A percentile compares a stretch with the other conserved stretches of the same genome.
Evolutionary conservation across 2,329 filamentous ascomycete species (phyloP).

Genomic region (Phialophora chinensis): DNA sequence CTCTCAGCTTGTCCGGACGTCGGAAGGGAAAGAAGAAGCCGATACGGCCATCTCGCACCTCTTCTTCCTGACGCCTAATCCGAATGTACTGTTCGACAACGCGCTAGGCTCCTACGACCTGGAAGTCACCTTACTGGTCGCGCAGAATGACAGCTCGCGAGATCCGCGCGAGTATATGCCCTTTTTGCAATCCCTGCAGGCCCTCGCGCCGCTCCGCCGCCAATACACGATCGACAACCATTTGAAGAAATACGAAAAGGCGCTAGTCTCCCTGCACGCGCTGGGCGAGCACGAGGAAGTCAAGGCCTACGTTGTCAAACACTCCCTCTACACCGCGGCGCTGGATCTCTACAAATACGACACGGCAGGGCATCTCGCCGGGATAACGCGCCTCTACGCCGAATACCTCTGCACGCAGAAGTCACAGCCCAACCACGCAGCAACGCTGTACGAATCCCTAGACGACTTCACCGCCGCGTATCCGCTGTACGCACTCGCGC

Average conservation of each 20-base stretch:
- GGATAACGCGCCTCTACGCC: slow-evolving; percentile 80
- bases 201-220: slow-evolving; percentile 71
- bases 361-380: slow-evolving; percentile 61
- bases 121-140: slow-evolving; percentile 85
- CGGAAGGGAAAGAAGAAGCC: slow-evolving; percentile 63
- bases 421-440: slow-evolving; percentile 83
- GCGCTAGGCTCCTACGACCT: slow-evolving; percentile 90
- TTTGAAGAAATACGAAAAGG: slow-evolving; percentile 76
- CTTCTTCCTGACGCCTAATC: slow-evolving; percentile 86
- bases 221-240: slow-evolving; percentile 89
- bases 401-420: slow-evolving; percentile 70
- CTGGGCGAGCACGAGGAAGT: slow-evolving; percentile 79
- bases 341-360: slow-evolving; percentile 86
- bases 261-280: slow-evolving; percentile 75
- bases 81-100: slow-evolving; percentile 88
- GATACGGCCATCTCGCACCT: slow-evolving; percentile 95
- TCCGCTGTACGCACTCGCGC: slow-evolving; percentile 80
- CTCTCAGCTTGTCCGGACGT: slow-evolving; percentile 65
- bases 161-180: slow-evolving; percentile 95
- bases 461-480: slow-evolving; percentile 75
- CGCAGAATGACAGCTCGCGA: slow-evolving; percentile 86
- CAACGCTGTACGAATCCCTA: slow-evolving; percentile 86
- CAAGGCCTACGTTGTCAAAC: slow-evolving; percentile 76
- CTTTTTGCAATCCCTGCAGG: slow-evolving; percentile 86
- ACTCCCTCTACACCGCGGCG: slow-evolving; percentile 77